Base-by-base conservation (phyloP, 108 stramenopile species). In the Tribonema minus region DNA sequence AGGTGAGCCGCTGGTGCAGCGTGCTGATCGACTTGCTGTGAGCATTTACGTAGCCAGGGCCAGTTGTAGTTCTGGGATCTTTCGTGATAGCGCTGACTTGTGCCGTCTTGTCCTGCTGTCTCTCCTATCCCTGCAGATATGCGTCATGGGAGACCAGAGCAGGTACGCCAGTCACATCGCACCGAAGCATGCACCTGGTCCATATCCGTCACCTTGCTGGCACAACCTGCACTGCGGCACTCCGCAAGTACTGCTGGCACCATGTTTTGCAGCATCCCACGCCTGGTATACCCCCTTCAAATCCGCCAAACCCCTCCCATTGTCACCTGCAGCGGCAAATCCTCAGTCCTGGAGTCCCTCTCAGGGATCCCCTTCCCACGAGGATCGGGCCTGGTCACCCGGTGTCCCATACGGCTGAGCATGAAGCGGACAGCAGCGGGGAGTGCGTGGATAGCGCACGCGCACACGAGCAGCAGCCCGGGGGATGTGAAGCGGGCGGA, bases 101-200 rank as follows among this genome's bases (percentile, higher is more conserved):
- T n/a, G n/a, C n/a, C n/a, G n/a, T n/a, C n/a, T n/a, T n/a, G n/a
- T n/a, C 41, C 40, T 5, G 6, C 37, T 4, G 3, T 3, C 3
- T 37, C 6, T 68, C 60, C 34, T 12, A 6, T 6, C 3, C 38
- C 62, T 12, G 2, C 30, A 84, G 80, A 83, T 86, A 5, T 81
- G 80, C 46, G 86, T 86, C 25, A 85, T 86, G 80, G 86, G 86
- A 25, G 84, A 82, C 83, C 86, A 86, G 37, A 81, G 79, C 82
- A n/a, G n/a, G n/a, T n/a, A n/a, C n/a, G n/a, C n/a, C n/a, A 36
- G 67, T 0, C 69, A 69, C n/a, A n/a, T n/a, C n/a, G n/a, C n/a
- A n/a, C n/a, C n/a, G n/a, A n/a, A n/a, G n/a, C n/a, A n/a, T n/a
- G n/a, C n/a, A n/a, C n/a, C n/a, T n/a, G n/a, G n/a, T n/a, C n/a